Percentiles rank a stretch among this genome's conserved stretches.
phyloP scores from a whole-genome alignment of 139 green algal species.

The Mesotaenium endlicherianum region DNA sequence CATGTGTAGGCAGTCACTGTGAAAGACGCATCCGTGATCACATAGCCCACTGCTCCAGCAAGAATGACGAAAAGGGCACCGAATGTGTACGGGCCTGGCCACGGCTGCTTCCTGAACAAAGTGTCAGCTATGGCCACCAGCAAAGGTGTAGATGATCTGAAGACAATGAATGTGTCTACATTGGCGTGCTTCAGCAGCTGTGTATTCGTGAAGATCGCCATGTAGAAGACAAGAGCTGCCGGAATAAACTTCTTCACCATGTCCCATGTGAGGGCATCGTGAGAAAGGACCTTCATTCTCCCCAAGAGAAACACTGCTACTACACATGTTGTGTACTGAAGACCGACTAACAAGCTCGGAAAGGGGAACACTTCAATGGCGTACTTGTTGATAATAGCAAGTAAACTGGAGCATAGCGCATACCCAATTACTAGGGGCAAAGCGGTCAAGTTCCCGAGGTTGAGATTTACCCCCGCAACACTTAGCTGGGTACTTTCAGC shows the following conservation, averaged over 20 bases:
- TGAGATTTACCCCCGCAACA: too few species aligned
- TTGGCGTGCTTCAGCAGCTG: slow-evolving; percentile 49
- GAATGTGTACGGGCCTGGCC: slow-evolving; percentile 34
- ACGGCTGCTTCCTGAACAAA: slow-evolving; percentile 45
- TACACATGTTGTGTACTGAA: slow-evolving; percentile 44
- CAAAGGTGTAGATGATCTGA: slow-evolving; percentile 49
- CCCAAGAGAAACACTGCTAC: slow-evolving; percentile 30
- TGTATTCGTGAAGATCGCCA: slow-evolving; percentile 54
- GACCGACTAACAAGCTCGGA: slow-evolving; percentile 22
- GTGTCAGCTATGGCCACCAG: slow-evolving; percentile 43
- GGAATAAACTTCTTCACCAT: slow-evolving; percentile 37
- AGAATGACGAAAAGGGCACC: slow-evolving; percentile 35
- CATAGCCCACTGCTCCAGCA: slow-evolving; percentile 43
- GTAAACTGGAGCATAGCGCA: slow-evolving; percentile 35
- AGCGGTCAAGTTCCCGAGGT: slow-evolving; percentile 8
- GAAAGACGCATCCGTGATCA: slow-evolving; percentile 42
- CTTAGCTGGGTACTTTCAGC: too few species aligned
- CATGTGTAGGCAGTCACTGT: slow-evolving; percentile 41
- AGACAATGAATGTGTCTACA: slow-evolving; percentile 54
- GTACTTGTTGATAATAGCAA: slow-evolving; percentile 51
- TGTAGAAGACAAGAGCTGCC: slow-evolving; percentile 50
- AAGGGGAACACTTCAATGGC: slow-evolving; percentile 44
- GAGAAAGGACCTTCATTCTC: slow-evolving; percentile 11
- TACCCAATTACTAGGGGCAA: slow-evolving; percentile 44
- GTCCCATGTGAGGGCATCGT: slow-evolving; percentile 26